Percentiles rank a stretch among this genome's conserved stretches.
These are phyloP conservation scores for Colletotrichum sp. DNA, from an alignment of 2,329 filamentous ascomycete genomes.

Conservation along the genomic window DNA sequence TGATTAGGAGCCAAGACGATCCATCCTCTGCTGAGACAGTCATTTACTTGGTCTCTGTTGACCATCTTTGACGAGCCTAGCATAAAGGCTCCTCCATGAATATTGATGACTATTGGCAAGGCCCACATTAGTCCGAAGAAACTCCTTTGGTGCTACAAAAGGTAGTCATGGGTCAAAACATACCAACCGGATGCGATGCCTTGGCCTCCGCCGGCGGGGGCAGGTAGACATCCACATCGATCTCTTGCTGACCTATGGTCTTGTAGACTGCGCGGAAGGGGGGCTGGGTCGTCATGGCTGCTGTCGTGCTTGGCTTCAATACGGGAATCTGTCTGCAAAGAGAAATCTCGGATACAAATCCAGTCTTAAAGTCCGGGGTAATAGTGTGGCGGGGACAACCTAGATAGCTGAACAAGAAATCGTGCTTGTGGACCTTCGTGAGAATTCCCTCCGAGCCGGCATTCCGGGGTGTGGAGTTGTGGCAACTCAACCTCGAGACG, in stretches of 20 bases:
- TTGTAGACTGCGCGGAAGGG: conserved; percentile 32
- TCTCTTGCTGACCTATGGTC: conserved; percentile 26
- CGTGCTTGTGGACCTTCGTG: background rate
- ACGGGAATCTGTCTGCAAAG: background rate
- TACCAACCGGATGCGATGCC: conserved; percentile 7
- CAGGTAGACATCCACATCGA: conserved; percentile 32
- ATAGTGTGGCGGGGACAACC: background rate
- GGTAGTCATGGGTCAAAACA: background rate
- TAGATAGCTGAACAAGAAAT: background rate
- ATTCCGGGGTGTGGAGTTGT: conserved; percentile 1
- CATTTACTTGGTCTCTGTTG: conserved; percentile 38
- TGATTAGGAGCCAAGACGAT: conserved; percentile 39
- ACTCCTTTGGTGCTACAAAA: background rate
- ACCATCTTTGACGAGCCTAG: conserved; percentile 42
- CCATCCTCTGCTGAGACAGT: conserved; percentile 40
- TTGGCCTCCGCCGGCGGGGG: conserved; percentile 11
- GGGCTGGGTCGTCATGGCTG: conserved; percentile 15
- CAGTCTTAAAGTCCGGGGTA: background rate
- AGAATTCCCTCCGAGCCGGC: background rate
- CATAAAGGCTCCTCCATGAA: conserved; percentile 49
- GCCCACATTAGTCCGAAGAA: background rate
- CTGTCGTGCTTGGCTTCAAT: background rate
- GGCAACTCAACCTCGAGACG: background rate
- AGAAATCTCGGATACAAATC: background rate
- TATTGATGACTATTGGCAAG: conserved; percentile 37